Percentiles rank a stretch among this genome's conserved stretches.
phyloP scores from a whole-genome alignment of 306 rosid genomes.

The Rosa chinensis region DNA sequence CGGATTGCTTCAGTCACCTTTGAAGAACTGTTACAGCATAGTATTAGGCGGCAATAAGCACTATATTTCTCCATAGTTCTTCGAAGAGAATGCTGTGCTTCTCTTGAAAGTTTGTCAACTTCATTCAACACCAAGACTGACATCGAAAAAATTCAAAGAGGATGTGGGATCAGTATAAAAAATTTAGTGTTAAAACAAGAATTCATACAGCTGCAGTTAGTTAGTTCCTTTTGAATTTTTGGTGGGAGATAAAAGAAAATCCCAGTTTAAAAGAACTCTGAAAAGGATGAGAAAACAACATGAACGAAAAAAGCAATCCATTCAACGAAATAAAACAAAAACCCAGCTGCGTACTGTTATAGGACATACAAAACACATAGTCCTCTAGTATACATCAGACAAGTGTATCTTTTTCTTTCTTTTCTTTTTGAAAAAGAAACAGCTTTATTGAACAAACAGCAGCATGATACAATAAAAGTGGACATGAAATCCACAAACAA shows the following conservation, averaged over 20 bases:
- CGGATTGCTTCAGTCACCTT: constrained; percentile 96
- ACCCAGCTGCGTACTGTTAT: background rate
- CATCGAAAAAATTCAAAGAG: constrained; percentile 32
- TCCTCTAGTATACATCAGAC: background rate
- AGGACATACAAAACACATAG: background rate
- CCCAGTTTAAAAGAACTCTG: background rate
- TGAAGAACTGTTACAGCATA: constrained; percentile 95
- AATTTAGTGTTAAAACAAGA: background rate
- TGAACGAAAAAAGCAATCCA: background rate
- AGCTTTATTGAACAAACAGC: too few species aligned
- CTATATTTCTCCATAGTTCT: constrained; percentile 98
- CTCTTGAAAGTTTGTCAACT: constrained; percentile 91
- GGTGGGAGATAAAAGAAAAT: background rate
- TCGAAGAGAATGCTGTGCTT: constrained; percentile 93
- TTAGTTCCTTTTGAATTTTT: background rate
- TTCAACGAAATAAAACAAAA: background rate
- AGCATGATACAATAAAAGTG: too few species aligned
- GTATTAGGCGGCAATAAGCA: constrained; percentile 80
- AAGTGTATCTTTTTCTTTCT: background rate
- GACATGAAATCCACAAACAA: too few species aligned
- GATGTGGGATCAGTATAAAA: constrained; percentile 23
- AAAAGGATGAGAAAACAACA: background rate
- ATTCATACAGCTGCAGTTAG: background rate
- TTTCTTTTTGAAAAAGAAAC: too few species aligned
- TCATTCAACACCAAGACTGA: constrained; percentile 87